Conservation (phyloP, 768 basidiomycete species). For the Leccinum subtestaceum region DNA sequence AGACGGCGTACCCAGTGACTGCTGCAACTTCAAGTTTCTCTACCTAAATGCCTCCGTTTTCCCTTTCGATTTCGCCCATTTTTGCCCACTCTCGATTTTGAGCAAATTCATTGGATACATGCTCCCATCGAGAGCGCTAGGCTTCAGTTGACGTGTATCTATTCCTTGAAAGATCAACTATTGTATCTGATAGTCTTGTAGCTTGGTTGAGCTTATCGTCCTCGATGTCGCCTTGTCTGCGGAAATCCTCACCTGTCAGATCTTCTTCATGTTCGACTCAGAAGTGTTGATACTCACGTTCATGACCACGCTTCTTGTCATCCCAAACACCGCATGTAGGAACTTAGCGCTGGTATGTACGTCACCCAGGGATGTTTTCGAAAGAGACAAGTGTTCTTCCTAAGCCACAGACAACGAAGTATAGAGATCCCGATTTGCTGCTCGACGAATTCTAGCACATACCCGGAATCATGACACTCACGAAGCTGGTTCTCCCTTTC, state of each 20-base stretch:
- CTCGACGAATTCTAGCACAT: slow-evolving; percentile 88
- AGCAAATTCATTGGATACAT: slow-evolving; percentile 90
- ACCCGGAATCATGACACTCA: slow-evolving; percentile 85
- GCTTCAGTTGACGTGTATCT: slow-evolving; percentile 78
- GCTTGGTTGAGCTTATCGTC: slow-evolving; percentile 91
- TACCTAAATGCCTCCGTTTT: too few species aligned
- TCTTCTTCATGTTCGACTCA: slow-evolving; percentile 96
- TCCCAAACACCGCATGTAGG: slow-evolving; percentile 20
- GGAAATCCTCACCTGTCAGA: slow-evolving; percentile 67
- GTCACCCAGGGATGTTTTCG: too few species aligned
- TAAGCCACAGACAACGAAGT: too few species aligned
- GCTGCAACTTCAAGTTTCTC: too few species aligned
- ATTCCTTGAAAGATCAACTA: not conserved
- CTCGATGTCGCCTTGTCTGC: slow-evolving; percentile 89
- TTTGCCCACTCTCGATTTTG: slow-evolving; percentile 57
- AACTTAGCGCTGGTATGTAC: too few species aligned
- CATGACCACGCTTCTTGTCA: slow-evolving; percentile 80
- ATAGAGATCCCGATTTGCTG: slow-evolving; percentile 41
- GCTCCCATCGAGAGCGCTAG: slow-evolving; percentile 60
- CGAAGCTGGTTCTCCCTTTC: slow-evolving; percentile 69
- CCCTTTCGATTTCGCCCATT: too few species aligned
- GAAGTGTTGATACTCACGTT: slow-evolving; percentile 82
- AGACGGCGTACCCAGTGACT: too few species aligned
- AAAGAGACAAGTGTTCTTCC: too few species aligned
- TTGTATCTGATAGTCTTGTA: slow-evolving; percentile 27